Evolutionary conservation across 768 basidiomycete genomes (phyloP), one percentile per base, ranked within the genome.

Genomic region (Cyclocybe cylindracea): DNA sequence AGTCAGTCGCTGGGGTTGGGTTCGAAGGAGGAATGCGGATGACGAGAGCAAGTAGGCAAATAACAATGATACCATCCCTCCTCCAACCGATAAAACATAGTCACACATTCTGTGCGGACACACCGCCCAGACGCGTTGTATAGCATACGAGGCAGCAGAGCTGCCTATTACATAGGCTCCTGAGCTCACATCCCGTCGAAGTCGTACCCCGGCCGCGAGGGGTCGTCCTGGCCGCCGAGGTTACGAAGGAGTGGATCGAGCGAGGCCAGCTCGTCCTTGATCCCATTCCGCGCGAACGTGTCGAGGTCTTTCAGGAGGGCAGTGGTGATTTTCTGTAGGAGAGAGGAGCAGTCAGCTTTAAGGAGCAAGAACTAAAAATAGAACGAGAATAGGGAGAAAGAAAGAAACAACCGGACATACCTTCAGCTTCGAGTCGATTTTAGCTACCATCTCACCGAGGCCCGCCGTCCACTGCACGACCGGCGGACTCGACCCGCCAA

Each of bases 361-460:
- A 31, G 19, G 13, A 7, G 2, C 10, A 6, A 0, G 10, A n/a
- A 24, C 34, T 40, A 46, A 29, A 33, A 39, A 37, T 32, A 5
- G 7, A 11, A 29, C 9, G 13, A 29, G 34, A 39, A 34, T 19
- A 44, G 37, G 31, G 33, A 35, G 46, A n/a, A 49, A 14, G 35
- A 39, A 13, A 16, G 50, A 34, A 24, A 14, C 29, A 33, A 31
- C 49, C 33, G 37, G 6, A 70, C 79, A 46, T 41, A 91, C 92
- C 78, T 93, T 95, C 60, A 96, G 79, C 68, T 89, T 90, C 32
- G 77, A 75, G 64, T 96, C 94, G 39, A 92, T 83, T 69, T 93
- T 94, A 38, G 85, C 58, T 8, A 94, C 78, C 65, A 83, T 80
- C 46, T 95, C 93, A 5, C 82, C 85, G n/a, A 85, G 65, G 7